A percentile compares a stretch with the other conserved stretches of the same genome.
Evolutionary conservation across 192 early-diverging fungal genomes (phyloP).

Genomic region (Coemansia sp.): DNA sequence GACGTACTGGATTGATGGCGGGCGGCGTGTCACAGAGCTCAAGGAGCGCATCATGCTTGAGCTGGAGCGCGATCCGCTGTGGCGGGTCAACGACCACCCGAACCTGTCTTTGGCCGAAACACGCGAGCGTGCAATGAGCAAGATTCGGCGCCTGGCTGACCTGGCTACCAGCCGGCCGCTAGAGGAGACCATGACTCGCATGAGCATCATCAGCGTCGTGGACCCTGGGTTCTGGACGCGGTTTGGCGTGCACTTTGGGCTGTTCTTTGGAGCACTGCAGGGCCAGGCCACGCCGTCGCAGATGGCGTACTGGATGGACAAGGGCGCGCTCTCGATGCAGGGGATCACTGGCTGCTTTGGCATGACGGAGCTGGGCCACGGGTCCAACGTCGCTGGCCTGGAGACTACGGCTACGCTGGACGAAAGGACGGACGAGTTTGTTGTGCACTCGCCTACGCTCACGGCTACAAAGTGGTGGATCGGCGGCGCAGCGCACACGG

Average conservation of each 20-base stretch:
- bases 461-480: conserved; percentile 97
- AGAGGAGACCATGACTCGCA: conserved; percentile 66
- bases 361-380: conserved; percentile 92
- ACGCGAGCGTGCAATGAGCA: conserved; percentile 83
- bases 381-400: conserved; percentile 86
- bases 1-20: conserved; percentile 84
- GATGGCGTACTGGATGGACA: conserved; percentile 80
- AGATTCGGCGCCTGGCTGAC: conserved; percentile 68
- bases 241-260: conserved; percentile 85
- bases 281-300: conserved; percentile 82
- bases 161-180: conserved; percentile 70
- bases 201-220: conserved; percentile 77
- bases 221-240: conserved; percentile 91
- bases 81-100: conserved; percentile 76
- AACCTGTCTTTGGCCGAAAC: conserved; percentile 74
- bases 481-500: conserved; percentile 89
- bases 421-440: conserved; percentile 77
- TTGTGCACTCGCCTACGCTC: conserved; percentile 76
- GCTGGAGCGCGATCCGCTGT: conserved; percentile 81
- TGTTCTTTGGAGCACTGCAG: conserved; percentile 85
- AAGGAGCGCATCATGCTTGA: conserved; percentile 82
- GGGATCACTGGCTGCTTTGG: conserved; percentile 88
- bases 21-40: conserved; percentile 58
- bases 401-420: conserved; percentile 93
- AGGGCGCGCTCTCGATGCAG: conserved; percentile 78